Conservation (phyloP, 441 rosid species). For the Theobroma grandiflorum region DNA sequence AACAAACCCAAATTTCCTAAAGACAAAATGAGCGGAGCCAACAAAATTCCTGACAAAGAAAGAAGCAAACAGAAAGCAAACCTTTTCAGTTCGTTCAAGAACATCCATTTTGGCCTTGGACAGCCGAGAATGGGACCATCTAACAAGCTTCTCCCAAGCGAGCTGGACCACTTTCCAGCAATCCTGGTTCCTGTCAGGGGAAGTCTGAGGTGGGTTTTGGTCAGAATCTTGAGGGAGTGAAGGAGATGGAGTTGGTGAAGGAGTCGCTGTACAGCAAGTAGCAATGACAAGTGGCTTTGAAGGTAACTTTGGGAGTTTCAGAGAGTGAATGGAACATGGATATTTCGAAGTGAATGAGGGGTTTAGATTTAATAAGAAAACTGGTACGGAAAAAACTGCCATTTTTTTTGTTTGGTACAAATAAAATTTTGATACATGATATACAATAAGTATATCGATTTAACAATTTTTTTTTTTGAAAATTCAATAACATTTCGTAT, state of each 20-base stretch:
- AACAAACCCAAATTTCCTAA: constrained; percentile 16
- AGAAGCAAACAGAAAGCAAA: constrained; percentile 21
- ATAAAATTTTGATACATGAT: too few species aligned
- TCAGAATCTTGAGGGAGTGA: constrained; percentile 18
- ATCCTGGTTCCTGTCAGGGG: constrained; percentile 50
- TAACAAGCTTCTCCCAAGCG: constrained; percentile 91
- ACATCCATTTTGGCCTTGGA: constrained; percentile 76
- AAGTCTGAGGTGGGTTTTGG: background rate
- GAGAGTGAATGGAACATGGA: constrained; percentile 11
- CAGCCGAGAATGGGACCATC: constrained; percentile 92
- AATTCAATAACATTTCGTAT: too few species aligned
- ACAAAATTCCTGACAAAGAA: background rate
- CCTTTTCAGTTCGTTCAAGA: constrained; percentile 85
- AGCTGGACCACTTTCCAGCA: constrained; percentile 73
- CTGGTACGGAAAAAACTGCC: constrained; percentile 17
- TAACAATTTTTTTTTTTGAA: too few species aligned
- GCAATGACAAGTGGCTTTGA: constrained; percentile 8
- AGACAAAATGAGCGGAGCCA: background rate
- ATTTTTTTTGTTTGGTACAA: background rate
- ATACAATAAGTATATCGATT: too few species aligned
- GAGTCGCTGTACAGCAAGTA: constrained; percentile 22
- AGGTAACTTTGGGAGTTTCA: background rate
- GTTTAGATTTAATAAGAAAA: background rate
- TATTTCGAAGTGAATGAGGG: background rate
- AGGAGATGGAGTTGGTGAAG: background rate